phyloP scores from a whole-genome alignment of 2,329 filamentous ascomycete genomes.

The Aspergillus costaricaensis region DNA sequence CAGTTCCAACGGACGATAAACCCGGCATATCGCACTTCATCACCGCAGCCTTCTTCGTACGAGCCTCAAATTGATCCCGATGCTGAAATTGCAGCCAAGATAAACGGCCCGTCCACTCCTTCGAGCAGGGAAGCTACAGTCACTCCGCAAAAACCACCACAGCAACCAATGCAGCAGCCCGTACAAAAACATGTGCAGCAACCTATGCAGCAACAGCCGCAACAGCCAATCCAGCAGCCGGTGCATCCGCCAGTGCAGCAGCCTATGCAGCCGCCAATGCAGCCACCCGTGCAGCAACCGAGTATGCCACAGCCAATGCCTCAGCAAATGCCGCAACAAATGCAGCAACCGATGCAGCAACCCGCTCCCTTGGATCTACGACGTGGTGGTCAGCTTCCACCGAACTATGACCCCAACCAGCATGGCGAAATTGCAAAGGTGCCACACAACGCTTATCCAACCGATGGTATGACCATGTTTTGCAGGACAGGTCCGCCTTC shows the following conservation, averaged over 20 bases:
- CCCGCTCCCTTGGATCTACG: constrained; percentile 43
- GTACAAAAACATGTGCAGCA: constrained; percentile 45
- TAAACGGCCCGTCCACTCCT: constrained; percentile 52
- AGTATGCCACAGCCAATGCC: constrained; percentile 23
- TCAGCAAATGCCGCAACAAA: constrained; percentile 24
- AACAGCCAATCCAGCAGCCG: constrained; percentile 28
- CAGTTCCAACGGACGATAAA: constrained; percentile 96
- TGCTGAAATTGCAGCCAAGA: constrained; percentile 68
- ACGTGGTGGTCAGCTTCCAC: constrained; percentile 44
- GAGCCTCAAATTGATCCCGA: constrained; percentile 90
- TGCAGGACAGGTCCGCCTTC: constrained; percentile 75
- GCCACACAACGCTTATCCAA: constrained; percentile 90
- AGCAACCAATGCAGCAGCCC: constrained; percentile 24
- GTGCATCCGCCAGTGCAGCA: constrained; percentile 24
- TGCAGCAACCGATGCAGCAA: constrained; percentile 22
- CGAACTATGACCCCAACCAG: constrained; percentile 59
- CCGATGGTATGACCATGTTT: constrained; percentile 97
- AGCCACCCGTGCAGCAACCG: constrained; percentile 43
- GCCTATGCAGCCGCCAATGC: constrained; percentile 36
- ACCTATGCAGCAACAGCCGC: constrained; percentile 23
- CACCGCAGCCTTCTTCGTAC: constrained; percentile 88
- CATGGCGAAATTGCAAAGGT: constrained; percentile 67
- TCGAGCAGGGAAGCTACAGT: constrained; percentile 54
- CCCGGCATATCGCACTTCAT: constrained; percentile 91
- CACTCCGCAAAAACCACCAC: constrained; percentile 54